These are phyloP conservation scores for Euphrasia arctica DNA, from an alignment of 305 asterid genomes.

Conservation along the genomic window DNA sequence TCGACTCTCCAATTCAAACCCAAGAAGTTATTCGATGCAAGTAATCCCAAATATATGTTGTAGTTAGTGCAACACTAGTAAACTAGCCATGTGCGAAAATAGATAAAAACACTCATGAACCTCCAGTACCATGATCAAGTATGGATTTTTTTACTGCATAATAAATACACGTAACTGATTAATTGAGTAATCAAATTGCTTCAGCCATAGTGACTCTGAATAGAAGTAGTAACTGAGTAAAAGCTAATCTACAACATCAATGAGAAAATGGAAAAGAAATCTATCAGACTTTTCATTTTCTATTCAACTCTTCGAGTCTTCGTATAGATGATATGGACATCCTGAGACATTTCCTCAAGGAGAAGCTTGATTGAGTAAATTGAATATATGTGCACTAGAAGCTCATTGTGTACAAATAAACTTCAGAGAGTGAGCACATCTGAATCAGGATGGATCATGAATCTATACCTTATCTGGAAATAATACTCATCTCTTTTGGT, in stretches of 20 bases:
- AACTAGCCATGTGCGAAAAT: neutral
- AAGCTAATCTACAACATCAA: no score
- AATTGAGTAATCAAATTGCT: no score
- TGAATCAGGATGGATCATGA: neutral
- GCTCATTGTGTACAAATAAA: neutral
- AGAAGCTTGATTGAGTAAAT: neutral
- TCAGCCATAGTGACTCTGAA: no score
- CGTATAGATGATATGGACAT: neutral
- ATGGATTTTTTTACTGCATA: no score
- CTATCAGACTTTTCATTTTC: neutral
- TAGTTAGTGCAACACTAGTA: neutral
- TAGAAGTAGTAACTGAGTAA: no score
- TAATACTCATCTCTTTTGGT: constrained; percentile 2
- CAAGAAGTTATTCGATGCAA: neutral
- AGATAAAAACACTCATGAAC: neutral
- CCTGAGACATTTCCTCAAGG: neutral
- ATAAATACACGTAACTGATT: no score
- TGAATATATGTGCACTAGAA: neutral
- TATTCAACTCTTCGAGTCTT: neutral
- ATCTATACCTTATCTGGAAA: neutral
- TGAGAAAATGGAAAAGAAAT: no score
- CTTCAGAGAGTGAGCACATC: neutral
- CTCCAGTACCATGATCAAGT: no score
- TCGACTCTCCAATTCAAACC: neutral
- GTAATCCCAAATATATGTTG: neutral